Conservation (phyloP, 1,139 yeast species). For the Candida buenavistaensis region DNA sequence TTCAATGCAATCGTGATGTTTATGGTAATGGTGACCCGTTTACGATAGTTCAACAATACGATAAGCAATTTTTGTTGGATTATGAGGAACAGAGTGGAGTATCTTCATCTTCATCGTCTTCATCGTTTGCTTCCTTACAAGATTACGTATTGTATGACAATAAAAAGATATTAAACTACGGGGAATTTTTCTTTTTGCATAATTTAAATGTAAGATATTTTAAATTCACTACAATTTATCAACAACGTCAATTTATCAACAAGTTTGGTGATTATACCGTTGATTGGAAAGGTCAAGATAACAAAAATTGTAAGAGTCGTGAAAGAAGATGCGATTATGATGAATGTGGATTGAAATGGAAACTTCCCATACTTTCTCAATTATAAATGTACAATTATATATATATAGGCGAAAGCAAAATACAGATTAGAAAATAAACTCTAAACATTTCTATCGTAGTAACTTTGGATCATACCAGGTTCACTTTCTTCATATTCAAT, state of each 20-base stretch:
- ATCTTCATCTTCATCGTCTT: slow-evolving; percentile 5
- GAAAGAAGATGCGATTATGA: slow-evolving; percentile 33
- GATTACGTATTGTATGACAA: slow-evolving; percentile 13
- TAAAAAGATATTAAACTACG: slow-evolving; percentile 24
- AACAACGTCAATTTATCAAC: slow-evolving; percentile 48
- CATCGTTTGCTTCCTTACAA: slow-evolving; percentile 4
- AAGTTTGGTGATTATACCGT: slow-evolving; percentile 43
- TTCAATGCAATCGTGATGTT: slow-evolving; percentile 14
- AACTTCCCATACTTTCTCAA: slow-evolving; percentile 49
- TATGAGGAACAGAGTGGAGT: no score
- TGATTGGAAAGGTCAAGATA: slow-evolving; percentile 28
- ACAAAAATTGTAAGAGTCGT: slow-evolving; percentile 7
- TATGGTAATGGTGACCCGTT: slow-evolving; percentile 39
- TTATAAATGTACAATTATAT: no score
- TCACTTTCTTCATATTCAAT: slow-evolving; percentile 75
- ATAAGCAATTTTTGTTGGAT: slow-evolving; percentile 16
- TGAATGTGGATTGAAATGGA: slow-evolving; percentile 51
- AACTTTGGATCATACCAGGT: slow-evolving; percentile 76
- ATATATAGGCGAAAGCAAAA: no score
- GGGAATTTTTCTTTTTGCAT: slow-evolving; percentile 38
- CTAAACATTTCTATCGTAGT: slow-evolving; percentile 56
- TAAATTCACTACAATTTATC: slow-evolving; percentile 49
- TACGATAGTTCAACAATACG: slow-evolving; percentile 24
- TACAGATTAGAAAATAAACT: no score
- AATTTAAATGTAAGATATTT: slow-evolving; percentile 38